Conservation (phyloP, 768 basidiomycete genomes). For the Ramaria rubella region DNA sequence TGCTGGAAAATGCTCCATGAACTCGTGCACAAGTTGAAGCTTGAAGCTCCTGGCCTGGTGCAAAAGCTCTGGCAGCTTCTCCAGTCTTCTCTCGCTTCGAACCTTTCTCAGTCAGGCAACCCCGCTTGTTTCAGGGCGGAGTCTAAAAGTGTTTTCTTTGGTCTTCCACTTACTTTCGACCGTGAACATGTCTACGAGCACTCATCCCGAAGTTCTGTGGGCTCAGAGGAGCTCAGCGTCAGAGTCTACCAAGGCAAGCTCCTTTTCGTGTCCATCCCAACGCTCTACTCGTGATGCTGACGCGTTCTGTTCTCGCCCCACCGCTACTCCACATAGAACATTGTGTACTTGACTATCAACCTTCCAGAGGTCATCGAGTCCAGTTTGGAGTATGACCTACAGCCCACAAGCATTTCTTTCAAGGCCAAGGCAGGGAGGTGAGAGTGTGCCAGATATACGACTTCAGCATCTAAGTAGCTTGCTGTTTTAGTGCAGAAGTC, state of each 20-base stretch:
- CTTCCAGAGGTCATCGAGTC: conserved; percentile 61
- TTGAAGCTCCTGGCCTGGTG: too few relatives aligned
- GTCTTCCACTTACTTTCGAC: conserved; percentile 13
- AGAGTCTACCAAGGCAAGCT: conserved; percentile 60
- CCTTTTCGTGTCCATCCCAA: neutral
- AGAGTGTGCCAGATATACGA: conserved; percentile 18
- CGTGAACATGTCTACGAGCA: conserved; percentile 27
- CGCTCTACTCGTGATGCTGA: too few relatives aligned
- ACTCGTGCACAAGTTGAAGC: too few relatives aligned
- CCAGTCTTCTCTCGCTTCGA: too few relatives aligned
- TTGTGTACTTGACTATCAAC: conserved; percentile 81
- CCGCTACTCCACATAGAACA: conserved; percentile 50
- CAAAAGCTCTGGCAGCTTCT: too few relatives aligned
- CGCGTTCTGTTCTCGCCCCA: neutral
- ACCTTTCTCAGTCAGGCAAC: too few relatives aligned
- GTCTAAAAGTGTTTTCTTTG: neutral
- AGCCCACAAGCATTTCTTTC: conserved; percentile 52
- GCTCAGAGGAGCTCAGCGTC: conserved; percentile 79
- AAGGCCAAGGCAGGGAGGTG: conserved; percentile 62
- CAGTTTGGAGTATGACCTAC: conserved; percentile 56
- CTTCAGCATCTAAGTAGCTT: conserved; percentile 9
- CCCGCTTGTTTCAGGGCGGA: neutral
- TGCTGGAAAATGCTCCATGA: too few relatives aligned
- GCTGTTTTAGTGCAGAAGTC: conserved; percentile 29
- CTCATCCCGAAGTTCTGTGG: conserved; percentile 89